Percentiles rank a stretch among this genome's conserved stretches.
Conservation (phyloP, 2,329 filamentous ascomycete genomes). For the Sporothrix sp. region DNA sequence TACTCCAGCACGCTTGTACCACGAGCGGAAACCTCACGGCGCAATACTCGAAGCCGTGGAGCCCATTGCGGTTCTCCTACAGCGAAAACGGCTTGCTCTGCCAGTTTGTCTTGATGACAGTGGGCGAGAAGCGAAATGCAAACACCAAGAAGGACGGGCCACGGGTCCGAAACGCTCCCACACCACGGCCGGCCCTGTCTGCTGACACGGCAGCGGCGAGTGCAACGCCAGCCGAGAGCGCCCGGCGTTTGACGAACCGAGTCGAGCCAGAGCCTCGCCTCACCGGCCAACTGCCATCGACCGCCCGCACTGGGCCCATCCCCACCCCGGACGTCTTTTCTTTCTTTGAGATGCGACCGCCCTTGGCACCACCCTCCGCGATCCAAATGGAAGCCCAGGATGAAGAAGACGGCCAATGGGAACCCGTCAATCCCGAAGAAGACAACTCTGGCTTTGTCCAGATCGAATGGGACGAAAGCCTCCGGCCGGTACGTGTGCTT, state of each 20-base stretch:
- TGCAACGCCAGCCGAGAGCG: neutral
- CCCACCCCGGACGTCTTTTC: conserved; percentile 26
- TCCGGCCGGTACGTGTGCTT: conserved; percentile 40
- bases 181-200: neutral
- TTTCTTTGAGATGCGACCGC: conserved; percentile 26
- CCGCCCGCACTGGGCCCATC: conserved; percentile 11
- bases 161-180: neutral
- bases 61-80: conserved; percentile 65
- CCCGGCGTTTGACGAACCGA: conserved; percentile 7
- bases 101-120: conserved; percentile 76
- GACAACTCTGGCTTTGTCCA: conserved; percentile 57
- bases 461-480: conserved; percentile 65
- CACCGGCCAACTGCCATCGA: conserved; percentile 14
- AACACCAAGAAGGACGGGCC: conserved; percentile 22
- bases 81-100: conserved; percentile 57
- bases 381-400: conserved; percentile 58
- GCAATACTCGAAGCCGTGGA: conserved; percentile 59
- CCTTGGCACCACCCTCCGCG: conserved; percentile 37
- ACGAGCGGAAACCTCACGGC: conserved; percentile 57
- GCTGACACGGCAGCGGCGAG: neutral
- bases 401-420: conserved; percentile 62
- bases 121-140: conserved; percentile 49
- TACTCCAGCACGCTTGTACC: conserved; percentile 64
- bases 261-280: neutral
- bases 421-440: conserved; percentile 52